A percentile compares a stretch with the other conserved stretches of the same genome.
phyloP scores from a whole-genome alignment of 2,329 filamentous ascomycete species.

The Davidsoniella australis region DNA sequence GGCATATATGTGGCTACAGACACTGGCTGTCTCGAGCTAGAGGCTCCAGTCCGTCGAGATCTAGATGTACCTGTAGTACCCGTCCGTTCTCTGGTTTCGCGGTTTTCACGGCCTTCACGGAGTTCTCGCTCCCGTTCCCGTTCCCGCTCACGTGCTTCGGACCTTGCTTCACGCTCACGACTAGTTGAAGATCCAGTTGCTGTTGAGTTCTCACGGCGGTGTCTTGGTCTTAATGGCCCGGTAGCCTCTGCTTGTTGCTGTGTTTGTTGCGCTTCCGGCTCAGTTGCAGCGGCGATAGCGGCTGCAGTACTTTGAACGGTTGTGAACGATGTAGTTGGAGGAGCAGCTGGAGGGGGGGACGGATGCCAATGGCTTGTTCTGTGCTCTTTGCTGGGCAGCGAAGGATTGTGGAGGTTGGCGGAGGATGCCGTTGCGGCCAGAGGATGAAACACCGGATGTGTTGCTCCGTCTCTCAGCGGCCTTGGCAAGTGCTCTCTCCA shows the following conservation, averaged over 20 bases:
- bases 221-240: slow-evolving; percentile 6
- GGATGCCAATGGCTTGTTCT: slow-evolving; percentile 26
- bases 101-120: not conserved
- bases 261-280: not conserved
- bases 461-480: slow-evolving; percentile 8
- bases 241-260: not conserved
- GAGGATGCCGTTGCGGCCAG: slow-evolving; percentile 23
- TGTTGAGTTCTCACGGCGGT: slow-evolving; percentile 6
- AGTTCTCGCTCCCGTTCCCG: not conserved
- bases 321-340: slow-evolving; percentile 9
- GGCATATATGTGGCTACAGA: slow-evolving; percentile 2
- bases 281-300: slow-evolving; percentile 9
- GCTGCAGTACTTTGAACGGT: slow-evolving; percentile 11
- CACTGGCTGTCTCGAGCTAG: slow-evolving; percentile 4
- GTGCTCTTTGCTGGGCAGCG: slow-evolving; percentile 46
- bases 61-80: slow-evolving; percentile 1
- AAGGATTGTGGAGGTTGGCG: slow-evolving; percentile 45
- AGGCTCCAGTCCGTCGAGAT: slow-evolving; percentile 1
- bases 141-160: not conserved
- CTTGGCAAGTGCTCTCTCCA: slow-evolving; percentile 7
- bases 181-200: slow-evolving; percentile 3
- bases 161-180: slow-evolving; percentile 1
- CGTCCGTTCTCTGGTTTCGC: not conserved
- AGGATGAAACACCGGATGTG: slow-evolving; percentile 16
- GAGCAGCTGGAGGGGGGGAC: slow-evolving; percentile 13